These are phyloP conservation scores for Clitoria ternatea DNA, from an alignment of 306 rosid genomes.

Conservation along the genomic window DNA sequence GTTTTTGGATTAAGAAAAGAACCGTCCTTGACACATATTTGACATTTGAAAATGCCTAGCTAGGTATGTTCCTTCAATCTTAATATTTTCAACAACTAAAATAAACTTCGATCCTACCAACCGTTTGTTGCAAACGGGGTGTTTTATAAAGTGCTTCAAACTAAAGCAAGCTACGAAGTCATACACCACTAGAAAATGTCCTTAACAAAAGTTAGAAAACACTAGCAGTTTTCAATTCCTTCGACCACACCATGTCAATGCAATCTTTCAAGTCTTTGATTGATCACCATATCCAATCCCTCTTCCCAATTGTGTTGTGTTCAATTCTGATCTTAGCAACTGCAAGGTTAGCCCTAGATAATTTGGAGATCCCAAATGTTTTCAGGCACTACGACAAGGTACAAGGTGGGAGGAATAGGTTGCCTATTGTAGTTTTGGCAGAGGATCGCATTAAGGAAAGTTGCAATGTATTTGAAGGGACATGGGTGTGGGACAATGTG, in stretches of 20 bases:
- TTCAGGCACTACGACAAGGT: slow-evolving; percentile 34
- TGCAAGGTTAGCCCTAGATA: slow-evolving; percentile 51
- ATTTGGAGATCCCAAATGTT: slow-evolving; percentile 44
- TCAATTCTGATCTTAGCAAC: slow-evolving; percentile 60
- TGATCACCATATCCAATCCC: slow-evolving; percentile 48
- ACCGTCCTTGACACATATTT: neutral
- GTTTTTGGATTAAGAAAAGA: neutral
- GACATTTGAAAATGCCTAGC: neutral
- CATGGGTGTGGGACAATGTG: slow-evolving; percentile 86
- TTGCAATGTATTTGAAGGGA: slow-evolving; percentile 77
- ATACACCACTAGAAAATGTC: neutral
- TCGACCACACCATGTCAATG: slow-evolving; percentile 34
- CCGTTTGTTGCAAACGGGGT: slow-evolving; percentile 64
- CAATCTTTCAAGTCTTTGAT: slow-evolving; percentile 26
- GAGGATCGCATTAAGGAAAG: slow-evolving; percentile 52
- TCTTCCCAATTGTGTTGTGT: slow-evolving; percentile 55
- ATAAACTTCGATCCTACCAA: slow-evolving; percentile 57
- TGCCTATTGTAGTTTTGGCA: slow-evolving; percentile 41
- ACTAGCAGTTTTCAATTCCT: neutral
- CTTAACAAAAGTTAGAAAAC: slow-evolving; percentile 5
- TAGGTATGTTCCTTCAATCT: slow-evolving; percentile 24
- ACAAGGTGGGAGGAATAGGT: slow-evolving; percentile 24
- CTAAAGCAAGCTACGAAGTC: slow-evolving; percentile 34
- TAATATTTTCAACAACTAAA: slow-evolving; percentile 26
- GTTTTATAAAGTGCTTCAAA: slow-evolving; percentile 35